Conservation (phyloP, 225 moss, liverwort and hornwort species). For the Climacium dendroides region DNA sequence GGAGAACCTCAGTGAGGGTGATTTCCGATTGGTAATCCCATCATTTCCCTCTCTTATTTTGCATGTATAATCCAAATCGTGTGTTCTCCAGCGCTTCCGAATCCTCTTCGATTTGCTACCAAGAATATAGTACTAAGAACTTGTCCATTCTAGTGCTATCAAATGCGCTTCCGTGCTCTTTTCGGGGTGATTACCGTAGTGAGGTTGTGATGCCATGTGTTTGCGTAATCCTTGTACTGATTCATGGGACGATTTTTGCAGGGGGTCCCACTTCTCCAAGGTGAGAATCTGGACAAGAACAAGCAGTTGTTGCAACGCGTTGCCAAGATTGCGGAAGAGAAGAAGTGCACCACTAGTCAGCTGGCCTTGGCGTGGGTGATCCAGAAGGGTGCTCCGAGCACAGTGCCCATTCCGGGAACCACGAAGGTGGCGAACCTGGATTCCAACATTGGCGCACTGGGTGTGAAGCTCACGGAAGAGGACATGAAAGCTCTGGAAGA, state of each 20-base stretch:
- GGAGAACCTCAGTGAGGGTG: slow-evolving; percentile 1
- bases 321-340: slow-evolving; percentile 39
- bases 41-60: not conserved
- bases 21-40: slow-evolving; percentile 17
- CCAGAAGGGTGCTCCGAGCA: slow-evolving; percentile 24
- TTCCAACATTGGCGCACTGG: slow-evolving; percentile 46
- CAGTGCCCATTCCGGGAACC: slow-evolving; percentile 74
- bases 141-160: not conserved
- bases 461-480: slow-evolving; percentile 18
- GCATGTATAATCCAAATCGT: no score
- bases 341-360: slow-evolving; percentile 46
- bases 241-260: not conserved
- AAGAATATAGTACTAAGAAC: no score
- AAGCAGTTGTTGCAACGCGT: slow-evolving; percentile 21
- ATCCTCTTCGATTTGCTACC: not conserved
- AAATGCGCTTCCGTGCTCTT: not conserved
- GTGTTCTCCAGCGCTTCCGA: not conserved
- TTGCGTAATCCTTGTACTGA: not conserved
- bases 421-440: slow-evolving; percentile 61
- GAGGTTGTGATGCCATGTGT: not conserved
- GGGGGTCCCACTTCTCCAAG: slow-evolving; percentile 1
- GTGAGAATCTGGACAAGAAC: slow-evolving; percentile 53
- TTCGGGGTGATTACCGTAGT: not conserved
- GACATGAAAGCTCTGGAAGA: slow-evolving; percentile 57
- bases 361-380: slow-evolving; percentile 72